These are phyloP conservation scores for Tulasnella sp. DNA, from an alignment of 768 basidiomycete genomes.

Conservation along the genomic window DNA sequence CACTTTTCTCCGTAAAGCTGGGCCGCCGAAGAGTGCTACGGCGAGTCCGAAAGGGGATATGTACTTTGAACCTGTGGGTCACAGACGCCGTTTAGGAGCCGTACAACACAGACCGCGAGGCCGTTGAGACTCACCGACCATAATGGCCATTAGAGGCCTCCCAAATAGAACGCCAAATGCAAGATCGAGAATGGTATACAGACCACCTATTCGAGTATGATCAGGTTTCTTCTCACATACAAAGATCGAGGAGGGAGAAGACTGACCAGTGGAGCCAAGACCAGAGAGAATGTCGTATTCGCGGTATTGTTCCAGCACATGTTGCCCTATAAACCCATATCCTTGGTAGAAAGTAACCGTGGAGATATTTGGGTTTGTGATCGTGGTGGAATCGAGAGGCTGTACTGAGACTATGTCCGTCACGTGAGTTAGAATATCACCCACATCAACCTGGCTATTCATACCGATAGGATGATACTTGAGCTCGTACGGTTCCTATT, in stretches of 20 bases:
- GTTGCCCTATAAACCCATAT: constrained; percentile 1
- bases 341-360: constrained; percentile 12
- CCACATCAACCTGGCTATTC: too few species aligned
- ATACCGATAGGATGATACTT: constrained; percentile 13
- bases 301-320: constrained; percentile 4
- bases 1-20: background rate
- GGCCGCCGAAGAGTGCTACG: background rate
- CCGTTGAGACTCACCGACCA: background rate
- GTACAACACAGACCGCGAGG: background rate
- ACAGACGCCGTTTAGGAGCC: background rate
- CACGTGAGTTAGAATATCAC: too few species aligned
- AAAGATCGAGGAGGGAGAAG: background rate
- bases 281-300: constrained; percentile 1
- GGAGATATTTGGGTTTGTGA: constrained; percentile 1
- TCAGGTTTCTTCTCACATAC: background rate
- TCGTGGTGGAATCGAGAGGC: background rate
- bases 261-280: constrained; percentile 11
- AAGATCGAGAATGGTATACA: constrained; percentile 11
- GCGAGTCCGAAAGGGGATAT: constrained; percentile 13
- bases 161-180: constrained; percentile 13
- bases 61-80: constrained; percentile 9
- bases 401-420: background rate
- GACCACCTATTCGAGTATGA: background rate
- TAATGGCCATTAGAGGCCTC: constrained; percentile 9
- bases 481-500: background rate